Evolutionary conservation across 305 asterid genomes (phyloP).

Genomic region (Plantago lanceolata): DNA sequence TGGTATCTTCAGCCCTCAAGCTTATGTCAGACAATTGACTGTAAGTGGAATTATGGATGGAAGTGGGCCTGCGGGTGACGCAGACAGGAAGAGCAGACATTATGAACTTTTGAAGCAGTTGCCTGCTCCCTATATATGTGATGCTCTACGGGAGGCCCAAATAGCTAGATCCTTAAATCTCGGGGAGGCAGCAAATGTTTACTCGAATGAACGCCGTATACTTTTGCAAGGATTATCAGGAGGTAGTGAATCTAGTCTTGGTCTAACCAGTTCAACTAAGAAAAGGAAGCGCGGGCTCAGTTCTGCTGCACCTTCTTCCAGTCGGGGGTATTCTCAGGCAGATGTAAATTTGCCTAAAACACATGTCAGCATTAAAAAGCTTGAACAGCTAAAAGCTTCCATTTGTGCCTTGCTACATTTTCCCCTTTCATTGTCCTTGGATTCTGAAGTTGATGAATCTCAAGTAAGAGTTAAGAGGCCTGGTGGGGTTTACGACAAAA

Average conservation of each 20-base stretch:
- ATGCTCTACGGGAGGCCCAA: conserved; percentile 68
- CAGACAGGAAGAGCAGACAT: conserved; percentile 69
- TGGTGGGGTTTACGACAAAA: conserved; percentile 38
- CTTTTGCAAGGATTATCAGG: conserved; percentile 60
- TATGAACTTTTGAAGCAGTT: conserved; percentile 84
- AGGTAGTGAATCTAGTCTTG: conserved; percentile 33
- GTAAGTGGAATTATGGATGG: conserved; percentile 87
- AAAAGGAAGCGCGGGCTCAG: conserved; percentile 36
- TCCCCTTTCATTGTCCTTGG: conserved; percentile 47
- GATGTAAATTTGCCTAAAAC: conserved; percentile 31
- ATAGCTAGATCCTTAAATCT: conserved; percentile 43
- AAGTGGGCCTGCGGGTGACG: conserved; percentile 50
- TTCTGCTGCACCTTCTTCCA: conserved; percentile 43
- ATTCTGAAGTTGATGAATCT: conserved; percentile 52
- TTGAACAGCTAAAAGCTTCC: conserved; percentile 69
- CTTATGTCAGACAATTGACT: conserved; percentile 88
- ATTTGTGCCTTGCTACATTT: conserved; percentile 59
- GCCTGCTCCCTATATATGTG: conserved; percentile 58
- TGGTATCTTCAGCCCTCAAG: conserved; percentile 82
- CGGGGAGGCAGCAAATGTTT: conserved; percentile 56
- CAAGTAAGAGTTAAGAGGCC: conserved; percentile 49
- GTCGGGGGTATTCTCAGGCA: conserved; percentile 47
- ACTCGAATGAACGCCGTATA: conserved; percentile 78
- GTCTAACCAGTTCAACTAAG: conserved; percentile 34
- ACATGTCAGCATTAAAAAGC: conserved; percentile 38